phyloP scores from a whole-genome alignment of 805 yeast species.

The Cyberlindnera suaveolens region DNA sequence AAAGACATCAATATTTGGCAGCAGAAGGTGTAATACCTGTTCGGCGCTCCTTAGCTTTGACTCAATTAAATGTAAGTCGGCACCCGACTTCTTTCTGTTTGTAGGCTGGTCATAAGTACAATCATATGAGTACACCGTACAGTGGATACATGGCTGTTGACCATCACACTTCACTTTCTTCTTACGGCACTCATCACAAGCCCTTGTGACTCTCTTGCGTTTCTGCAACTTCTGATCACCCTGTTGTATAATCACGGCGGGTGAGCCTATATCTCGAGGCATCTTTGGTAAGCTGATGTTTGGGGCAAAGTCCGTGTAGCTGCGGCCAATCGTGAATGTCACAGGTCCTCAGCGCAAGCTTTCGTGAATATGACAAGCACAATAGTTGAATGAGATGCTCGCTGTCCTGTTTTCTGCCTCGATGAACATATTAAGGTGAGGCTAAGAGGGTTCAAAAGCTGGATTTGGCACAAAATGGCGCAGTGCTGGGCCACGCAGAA shows the following conservation, averaged over 20 bases:
- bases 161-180: constrained; percentile 81
- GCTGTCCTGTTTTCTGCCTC: not conserved
- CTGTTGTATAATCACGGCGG: constrained; percentile 2
- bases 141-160: constrained; percentile 69
- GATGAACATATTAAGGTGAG: too few relatives aligned
- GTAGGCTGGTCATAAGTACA: constrained; percentile 71
- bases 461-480: too few relatives aligned
- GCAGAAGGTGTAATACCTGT: constrained; percentile 26
- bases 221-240: constrained; percentile 28
- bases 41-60: constrained; percentile 30
- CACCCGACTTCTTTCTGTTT: constrained; percentile 36
- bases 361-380: not conserved
- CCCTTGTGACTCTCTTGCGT: constrained; percentile 62
- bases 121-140: constrained; percentile 72
- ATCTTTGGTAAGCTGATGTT: not conserved
- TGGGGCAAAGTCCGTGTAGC: not conserved
- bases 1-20: constrained; percentile 36
- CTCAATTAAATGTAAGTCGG: constrained; percentile 29
- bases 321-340: not conserved
- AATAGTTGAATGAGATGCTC: not conserved
- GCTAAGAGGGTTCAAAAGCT: too few relatives aligned
- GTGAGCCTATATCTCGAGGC: constrained; percentile 7
- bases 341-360: not conserved
- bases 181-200: constrained; percentile 70
- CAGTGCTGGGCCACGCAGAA: too few relatives aligned